Conservation (phyloP, 306 rosid genomes). For the Lathyrus tuberosus region DNA sequence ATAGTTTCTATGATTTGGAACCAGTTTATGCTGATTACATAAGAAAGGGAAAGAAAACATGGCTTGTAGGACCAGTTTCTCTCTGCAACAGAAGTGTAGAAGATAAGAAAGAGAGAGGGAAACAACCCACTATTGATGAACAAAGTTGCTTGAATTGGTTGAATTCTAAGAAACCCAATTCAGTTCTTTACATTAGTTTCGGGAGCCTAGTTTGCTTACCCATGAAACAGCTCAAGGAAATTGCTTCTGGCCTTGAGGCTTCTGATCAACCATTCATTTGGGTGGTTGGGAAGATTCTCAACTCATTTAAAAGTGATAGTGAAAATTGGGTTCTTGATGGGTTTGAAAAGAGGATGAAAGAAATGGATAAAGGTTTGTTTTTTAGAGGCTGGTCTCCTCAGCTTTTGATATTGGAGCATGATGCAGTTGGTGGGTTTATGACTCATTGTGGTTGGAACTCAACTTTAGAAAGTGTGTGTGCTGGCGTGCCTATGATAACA, state of each 20-base stretch:
- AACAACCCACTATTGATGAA: slow-evolving; percentile 48
- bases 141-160: slow-evolving; percentile 54
- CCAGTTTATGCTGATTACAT: slow-evolving; percentile 51
- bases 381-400: slow-evolving; percentile 77
- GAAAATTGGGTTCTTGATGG: slow-evolving; percentile 42
- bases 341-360: slow-evolving; percentile 56
- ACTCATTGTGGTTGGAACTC: slow-evolving; percentile 90
- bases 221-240: slow-evolving; percentile 50
- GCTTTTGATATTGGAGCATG: slow-evolving; percentile 61
- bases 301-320: not conserved
- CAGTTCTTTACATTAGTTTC: slow-evolving; percentile 63
- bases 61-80: slow-evolving; percentile 72
- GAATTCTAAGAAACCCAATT: slow-evolving; percentile 53
- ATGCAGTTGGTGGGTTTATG: slow-evolving; percentile 61
- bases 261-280: slow-evolving; percentile 59
- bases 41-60: slow-evolving; percentile 44
- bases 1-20: slow-evolving; percentile 64
- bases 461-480: slow-evolving; percentile 55
- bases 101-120: slow-evolving; percentile 57
- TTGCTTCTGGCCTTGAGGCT: slow-evolving; percentile 64
- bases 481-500: slow-evolving; percentile 64
- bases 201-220: slow-evolving; percentile 56
- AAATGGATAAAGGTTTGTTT: slow-evolving; percentile 52
- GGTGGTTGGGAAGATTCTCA: slow-evolving; percentile 57
- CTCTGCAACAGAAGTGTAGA: slow-evolving; percentile 45